A percentile compares a stretch with the other conserved stretches of the same genome.
These are phyloP conservation scores for Daldinia caldariorum DNA, from an alignment of 495 filamentous ascomycete genomes.

Conservation along the genomic window DNA sequence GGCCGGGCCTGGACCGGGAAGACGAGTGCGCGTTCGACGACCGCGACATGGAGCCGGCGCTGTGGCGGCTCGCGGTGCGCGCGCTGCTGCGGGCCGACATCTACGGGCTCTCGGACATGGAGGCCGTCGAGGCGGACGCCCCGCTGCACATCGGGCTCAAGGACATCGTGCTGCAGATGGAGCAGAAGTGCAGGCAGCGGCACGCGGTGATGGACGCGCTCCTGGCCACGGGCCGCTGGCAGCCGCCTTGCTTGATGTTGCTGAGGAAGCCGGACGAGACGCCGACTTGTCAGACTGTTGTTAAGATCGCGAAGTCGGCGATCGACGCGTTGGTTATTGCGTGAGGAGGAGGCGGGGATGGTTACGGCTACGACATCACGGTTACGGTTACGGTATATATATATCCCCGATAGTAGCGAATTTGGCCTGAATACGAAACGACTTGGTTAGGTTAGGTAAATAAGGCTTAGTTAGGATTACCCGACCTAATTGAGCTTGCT, in stretches of 20 bases:
- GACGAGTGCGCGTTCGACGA: slow-evolving; percentile 44
- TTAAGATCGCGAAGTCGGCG: slow-evolving; percentile 59
- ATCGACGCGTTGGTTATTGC: slow-evolving; percentile 61
- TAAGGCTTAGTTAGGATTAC: too few species aligned
- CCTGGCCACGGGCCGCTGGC: slow-evolving; percentile 43
- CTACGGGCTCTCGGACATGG: slow-evolving; percentile 55
- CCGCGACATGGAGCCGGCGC: slow-evolving; percentile 54
- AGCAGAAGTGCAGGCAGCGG: slow-evolving; percentile 54
- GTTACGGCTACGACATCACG: too few species aligned
- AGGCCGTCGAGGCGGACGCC: neutral
- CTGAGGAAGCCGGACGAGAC: slow-evolving; percentile 38
- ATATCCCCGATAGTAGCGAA: too few species aligned
- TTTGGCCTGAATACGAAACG: too few species aligned
- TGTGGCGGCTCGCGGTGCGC: slow-evolving; percentile 62
- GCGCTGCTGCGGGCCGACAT: slow-evolving; percentile 63
- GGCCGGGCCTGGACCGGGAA: slow-evolving; percentile 11
- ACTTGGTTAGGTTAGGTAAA: too few species aligned
- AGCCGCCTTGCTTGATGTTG: slow-evolving; percentile 28
- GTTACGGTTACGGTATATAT: too few species aligned
- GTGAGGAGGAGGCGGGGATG: slow-evolving; percentile 29
- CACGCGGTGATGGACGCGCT: slow-evolving; percentile 54
- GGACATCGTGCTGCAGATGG: slow-evolving; percentile 61
- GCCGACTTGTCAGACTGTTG: slow-evolving; percentile 57
- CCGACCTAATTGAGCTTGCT: too few species aligned
- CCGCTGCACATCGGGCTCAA: slow-evolving; percentile 56